Evolutionary conservation across 371 early-diverging fungal species (phyloP).

Genomic region (Mortierella sp.): DNA sequence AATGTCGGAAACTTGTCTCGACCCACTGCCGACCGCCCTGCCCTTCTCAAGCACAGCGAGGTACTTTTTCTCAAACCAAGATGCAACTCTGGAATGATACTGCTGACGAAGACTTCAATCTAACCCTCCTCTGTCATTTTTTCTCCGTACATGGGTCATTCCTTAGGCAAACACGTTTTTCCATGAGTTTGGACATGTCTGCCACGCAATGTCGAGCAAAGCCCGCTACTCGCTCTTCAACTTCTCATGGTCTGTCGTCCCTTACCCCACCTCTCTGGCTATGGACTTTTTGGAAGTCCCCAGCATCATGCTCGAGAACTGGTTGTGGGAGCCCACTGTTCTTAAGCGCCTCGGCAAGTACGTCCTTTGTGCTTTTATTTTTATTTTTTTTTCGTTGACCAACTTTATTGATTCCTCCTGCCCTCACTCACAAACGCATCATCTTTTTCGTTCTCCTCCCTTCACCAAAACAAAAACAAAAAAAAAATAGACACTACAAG

Average conservation of each 20-base stretch:
- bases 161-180: conserved; percentile 53
- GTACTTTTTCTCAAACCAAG: conserved; percentile 62
- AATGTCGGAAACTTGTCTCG: conserved; percentile 49
- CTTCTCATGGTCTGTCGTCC: conserved; percentile 58
- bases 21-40: conserved; percentile 77
- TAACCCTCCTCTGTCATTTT: neutral
- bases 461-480: too few relatives aligned
- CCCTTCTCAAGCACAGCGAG: conserved; percentile 88
- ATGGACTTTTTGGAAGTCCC: conserved; percentile 94
- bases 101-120: neutral
- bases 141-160: too few relatives aligned
- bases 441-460: neutral
- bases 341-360: conserved; percentile 73
- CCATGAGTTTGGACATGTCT: conserved; percentile 82
- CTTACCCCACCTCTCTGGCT: conserved; percentile 51
- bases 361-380: neutral
- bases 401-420: neutral
- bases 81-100: neutral
- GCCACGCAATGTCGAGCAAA: conserved; percentile 83
- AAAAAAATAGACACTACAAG: conserved; percentile 70
- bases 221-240: conserved; percentile 47
- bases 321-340: conserved; percentile 87
- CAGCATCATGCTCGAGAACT: conserved; percentile 88
- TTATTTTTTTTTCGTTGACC: too few relatives aligned
- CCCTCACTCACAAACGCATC: neutral